These are phyloP conservation scores for Quercus lobata DNA, from an alignment of 331 rosid genomes.

Conservation along the genomic window DNA sequence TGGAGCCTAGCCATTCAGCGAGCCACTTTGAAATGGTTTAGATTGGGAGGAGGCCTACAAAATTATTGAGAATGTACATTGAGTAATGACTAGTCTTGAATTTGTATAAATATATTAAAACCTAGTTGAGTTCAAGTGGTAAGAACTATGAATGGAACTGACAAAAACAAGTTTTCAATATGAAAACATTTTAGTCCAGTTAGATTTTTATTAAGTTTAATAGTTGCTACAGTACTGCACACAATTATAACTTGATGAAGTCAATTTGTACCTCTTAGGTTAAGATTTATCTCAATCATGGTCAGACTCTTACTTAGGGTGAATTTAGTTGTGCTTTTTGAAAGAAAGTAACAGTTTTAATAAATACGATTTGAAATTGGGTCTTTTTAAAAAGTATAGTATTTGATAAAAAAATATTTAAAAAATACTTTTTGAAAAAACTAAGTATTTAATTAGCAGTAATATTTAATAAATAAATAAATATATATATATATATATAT, in stretches of 20 bases:
- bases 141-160: background rate
- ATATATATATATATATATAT: too few relatives aligned
- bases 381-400: too few relatives aligned
- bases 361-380: too few relatives aligned
- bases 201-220: background rate
- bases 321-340: accelerated
- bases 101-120: background rate
- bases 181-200: background rate
- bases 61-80: background rate
- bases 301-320: background rate
- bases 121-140: background rate
- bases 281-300: conserved; percentile 33
- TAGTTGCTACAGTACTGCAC: background rate
- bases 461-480: too few relatives aligned
- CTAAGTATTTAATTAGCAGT: too few relatives aligned
- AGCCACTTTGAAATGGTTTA: background rate
- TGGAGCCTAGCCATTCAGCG: background rate
- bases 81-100: background rate
- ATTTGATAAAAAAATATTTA: too few relatives aligned
- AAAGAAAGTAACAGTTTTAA: too few relatives aligned
- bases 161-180: background rate
- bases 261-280: conserved; percentile 43
- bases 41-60: background rate
- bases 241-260: conserved; percentile 11
- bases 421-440: too few relatives aligned